Evolutionary conservation across 345 rosid species (phyloP), one percentile per base, ranked within the genome.

Genomic region (Rhodamnia rubescens): DNA sequence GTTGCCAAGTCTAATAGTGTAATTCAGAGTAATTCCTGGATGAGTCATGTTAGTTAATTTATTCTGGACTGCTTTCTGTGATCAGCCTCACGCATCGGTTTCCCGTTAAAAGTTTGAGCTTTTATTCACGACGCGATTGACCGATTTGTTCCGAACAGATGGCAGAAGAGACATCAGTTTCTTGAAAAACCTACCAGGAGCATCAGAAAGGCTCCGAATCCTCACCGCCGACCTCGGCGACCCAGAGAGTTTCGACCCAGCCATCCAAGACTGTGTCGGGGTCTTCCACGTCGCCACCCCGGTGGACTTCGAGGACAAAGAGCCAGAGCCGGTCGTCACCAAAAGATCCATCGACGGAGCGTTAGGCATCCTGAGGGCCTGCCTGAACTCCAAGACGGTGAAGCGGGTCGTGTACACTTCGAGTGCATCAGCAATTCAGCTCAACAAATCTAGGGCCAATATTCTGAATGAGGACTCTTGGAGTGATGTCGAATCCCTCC

Each of bases 321-420:
- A 93, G 32, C 81, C 94, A 7, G 95, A 92, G 61, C 92, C 89
- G 53, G 87, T 87, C 14, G 87, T 91, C 11, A 92, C 91, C 2
- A 87, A 91, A 74, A 90, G 93, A 84, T 58, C 95, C 44, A 87
- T 92, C 7, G 88, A 89, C 22, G 98, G 94, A 84, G 59, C 91
- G 3, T 55, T 89, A 44, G 94, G 94, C 51, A 92, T 96, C 59
- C 51, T 94, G 4, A 92, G 89, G 55, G 87, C 94, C 8, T 93
- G 93, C 90, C 51, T 90, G 84, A 89, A 91, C 20, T 85, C 93
- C 13, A 91, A 89, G 84, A 93, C 94, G 0, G 95, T 94, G 50
- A 92, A 91, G 85, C 88, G 94, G 12, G 91, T 94, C 2, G 92
- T 94, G 8, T 96, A 92, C 90, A 94, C 96, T 78, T 93, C 96